A percentile compares a stretch with the other conserved stretches of the same genome.
Conservation (phyloP, 1,139 yeast species). For the Meyerozyma smithsonii region DNA sequence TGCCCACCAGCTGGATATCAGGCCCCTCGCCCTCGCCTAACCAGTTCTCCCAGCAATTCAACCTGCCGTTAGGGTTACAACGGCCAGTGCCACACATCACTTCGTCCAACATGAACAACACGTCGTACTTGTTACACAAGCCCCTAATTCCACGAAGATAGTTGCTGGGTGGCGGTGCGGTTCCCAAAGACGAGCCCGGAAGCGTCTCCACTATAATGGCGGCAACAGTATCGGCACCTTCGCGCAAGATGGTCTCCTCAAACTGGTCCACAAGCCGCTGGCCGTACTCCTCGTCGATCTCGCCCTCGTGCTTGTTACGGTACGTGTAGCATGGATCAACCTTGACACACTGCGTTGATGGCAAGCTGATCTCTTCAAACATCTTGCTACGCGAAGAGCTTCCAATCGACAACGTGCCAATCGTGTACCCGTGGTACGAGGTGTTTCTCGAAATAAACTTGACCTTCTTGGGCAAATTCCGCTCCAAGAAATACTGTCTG, state of each 20-base stretch:
- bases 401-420: constrained; percentile 50
- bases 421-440: constrained; percentile 57
- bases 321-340: constrained; percentile 46
- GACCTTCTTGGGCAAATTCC: constrained; percentile 42
- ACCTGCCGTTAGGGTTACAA: constrained; percentile 23
- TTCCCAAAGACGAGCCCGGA: constrained; percentile 56
- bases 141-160: constrained; percentile 51
- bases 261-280: constrained; percentile 41
- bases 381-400: constrained; percentile 38
- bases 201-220: constrained; percentile 53
- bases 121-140: constrained; percentile 55
- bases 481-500: constrained; percentile 52
- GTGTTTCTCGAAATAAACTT: constrained; percentile 50
- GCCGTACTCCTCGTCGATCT: constrained; percentile 46
- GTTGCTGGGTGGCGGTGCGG: constrained; percentile 52
- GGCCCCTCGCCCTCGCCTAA: constrained; percentile 46
- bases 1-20: constrained; percentile 58
- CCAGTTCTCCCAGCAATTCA: constrained; percentile 49
- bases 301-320: constrained; percentile 41
- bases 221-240: constrained; percentile 50
- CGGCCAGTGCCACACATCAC: constrained; percentile 68
- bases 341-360: constrained; percentile 40
- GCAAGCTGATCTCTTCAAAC: constrained; percentile 38
- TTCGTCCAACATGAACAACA: constrained; percentile 54
- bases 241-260: constrained; percentile 44